Base-by-base conservation (phyloP, 2,329 filamentous ascomycete species). In the Macrophomina pseudophaseolina region DNA sequence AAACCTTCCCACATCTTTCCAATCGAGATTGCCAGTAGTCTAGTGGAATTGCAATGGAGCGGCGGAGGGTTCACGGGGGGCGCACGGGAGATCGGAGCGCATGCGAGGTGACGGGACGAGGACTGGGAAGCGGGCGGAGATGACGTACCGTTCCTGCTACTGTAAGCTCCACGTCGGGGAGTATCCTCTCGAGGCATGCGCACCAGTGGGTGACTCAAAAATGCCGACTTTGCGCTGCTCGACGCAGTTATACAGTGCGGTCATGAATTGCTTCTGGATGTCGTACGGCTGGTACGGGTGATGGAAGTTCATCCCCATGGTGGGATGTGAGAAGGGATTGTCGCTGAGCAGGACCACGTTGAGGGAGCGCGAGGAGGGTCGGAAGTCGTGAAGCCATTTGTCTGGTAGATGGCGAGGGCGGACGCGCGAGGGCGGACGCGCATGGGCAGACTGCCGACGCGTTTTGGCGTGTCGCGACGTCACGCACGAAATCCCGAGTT, bases 191-290 rank as follows among this genome's bases (percentile, higher is more conserved):
- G 7, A 16, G 7, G 4, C 33, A 18, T 8, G 23, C 69, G 88
- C 91, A 77, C 94, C 94, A 49, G 94, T 97, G n/a, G 94, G 94
- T 53, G 92, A 97, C 75, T 97, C 94, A 53, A 97, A 89, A 51
- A 97, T 93, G 35, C 92, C 94, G 54, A 97, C 84, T 74, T 94
- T 92, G 8, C 91, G 90, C 49, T 90, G 78, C 71, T 96, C 89
- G 32, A 97, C 86, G 68, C 93, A 92, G 59, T 87, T 80, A 75
- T 97, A 97, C 5, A 95, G 85, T 0, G 90, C 86, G 71, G 85
- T 88, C 94, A 97, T 97, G 74, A 97, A 96, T 71, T 94, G 83
- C 52, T 90, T 84, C 74, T 97, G 94, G 51, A 97, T 95, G 63
- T 91, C 86, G 77, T 97, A 97, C 0, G 94, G 94, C 35, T 88